These are phyloP conservation scores for Pythium brassicae DNA, from an alignment of 352 stramenopile genomes.

Conservation along the genomic window DNA sequence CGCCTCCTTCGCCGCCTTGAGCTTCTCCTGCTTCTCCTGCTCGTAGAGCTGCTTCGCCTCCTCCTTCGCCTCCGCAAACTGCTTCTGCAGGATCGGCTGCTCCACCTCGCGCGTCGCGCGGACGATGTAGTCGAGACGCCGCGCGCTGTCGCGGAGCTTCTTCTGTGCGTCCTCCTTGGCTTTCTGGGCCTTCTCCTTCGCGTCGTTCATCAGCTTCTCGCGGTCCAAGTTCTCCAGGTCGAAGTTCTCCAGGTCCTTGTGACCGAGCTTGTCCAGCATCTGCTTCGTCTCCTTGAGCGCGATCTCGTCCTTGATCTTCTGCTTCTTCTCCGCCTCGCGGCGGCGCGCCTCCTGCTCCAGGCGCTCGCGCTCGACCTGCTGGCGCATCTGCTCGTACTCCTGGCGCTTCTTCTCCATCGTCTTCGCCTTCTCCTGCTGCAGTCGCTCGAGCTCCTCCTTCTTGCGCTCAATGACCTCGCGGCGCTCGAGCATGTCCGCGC, in stretches of 20 bases:
- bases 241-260: conserved; percentile 60
- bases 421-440: conserved; percentile 90
- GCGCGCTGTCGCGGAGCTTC: conserved; percentile 90
- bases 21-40: conserved; percentile 81
- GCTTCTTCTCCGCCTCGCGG: conserved; percentile 92
- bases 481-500: conserved; percentile 84
- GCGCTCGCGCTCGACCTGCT: conserved; percentile 77
- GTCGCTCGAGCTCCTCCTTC: conserved; percentile 95
- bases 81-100: conserved; percentile 87
- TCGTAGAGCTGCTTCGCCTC: conserved; percentile 55
- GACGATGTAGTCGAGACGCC: conserved; percentile 95
- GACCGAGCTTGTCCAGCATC: conserved; percentile 76
- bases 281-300: conserved; percentile 88
- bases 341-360: conserved; percentile 72
- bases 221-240: conserved; percentile 76
- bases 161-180: conserved; percentile 94
- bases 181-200: conserved; percentile 93
- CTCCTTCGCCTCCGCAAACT: conserved; percentile 75
- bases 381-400: conserved; percentile 62
- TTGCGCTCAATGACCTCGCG: conserved; percentile 95
- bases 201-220: conserved; percentile 87
- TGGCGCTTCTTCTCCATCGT: conserved; percentile 80
- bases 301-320: conserved; percentile 95
- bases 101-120: conserved; percentile 96
- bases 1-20: conserved; percentile 76